A percentile compares a stretch with the other conserved stretches of the same genome.
phyloP scores from a whole-genome alignment of 345 rosid species.

The Raphanus sativus region DNA sequence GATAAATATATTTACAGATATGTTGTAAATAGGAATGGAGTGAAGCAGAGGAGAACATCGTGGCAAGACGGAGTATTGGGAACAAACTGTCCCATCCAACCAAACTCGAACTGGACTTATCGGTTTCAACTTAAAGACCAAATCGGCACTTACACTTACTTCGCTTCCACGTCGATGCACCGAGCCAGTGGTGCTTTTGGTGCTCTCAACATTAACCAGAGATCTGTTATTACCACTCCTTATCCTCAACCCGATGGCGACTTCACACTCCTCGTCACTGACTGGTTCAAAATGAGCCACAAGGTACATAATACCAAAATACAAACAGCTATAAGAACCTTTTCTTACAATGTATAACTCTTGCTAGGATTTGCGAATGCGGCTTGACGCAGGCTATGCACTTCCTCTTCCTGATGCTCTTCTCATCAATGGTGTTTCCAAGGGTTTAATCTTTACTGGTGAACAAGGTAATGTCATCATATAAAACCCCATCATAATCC shows the following conservation, averaged over 20 bases:
- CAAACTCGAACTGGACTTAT: conserved; percentile 77
- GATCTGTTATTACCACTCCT: conserved; percentile 63
- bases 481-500: not conserved
- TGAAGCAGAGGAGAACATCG: conserved; percentile 62
- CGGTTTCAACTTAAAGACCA: conserved; percentile 81
- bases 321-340: too few species aligned
- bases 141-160: conserved; percentile 68
- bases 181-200: conserved; percentile 77
- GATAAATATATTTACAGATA: not conserved
- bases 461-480: conserved; percentile 47
- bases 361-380: conserved; percentile 47
- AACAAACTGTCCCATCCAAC: conserved; percentile 81
- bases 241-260: conserved; percentile 55
- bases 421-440: conserved; percentile 64
- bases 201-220: conserved; percentile 49
- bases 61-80: conserved; percentile 95
- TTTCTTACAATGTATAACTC: not conserved
- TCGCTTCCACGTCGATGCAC: conserved; percentile 65
- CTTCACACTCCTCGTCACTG: conserved; percentile 60
- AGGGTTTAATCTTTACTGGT: conserved; percentile 46
- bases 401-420: conserved; percentile 63
- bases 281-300: conserved; percentile 61
- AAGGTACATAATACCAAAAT: conserved; percentile 45
- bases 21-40: conserved; percentile 58
- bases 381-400: conserved; percentile 49